Percentiles rank a stretch among this genome's conserved stretches.
Conservation (phyloP, 257 asterid genomes). For the Solanum virginianum region DNA sequence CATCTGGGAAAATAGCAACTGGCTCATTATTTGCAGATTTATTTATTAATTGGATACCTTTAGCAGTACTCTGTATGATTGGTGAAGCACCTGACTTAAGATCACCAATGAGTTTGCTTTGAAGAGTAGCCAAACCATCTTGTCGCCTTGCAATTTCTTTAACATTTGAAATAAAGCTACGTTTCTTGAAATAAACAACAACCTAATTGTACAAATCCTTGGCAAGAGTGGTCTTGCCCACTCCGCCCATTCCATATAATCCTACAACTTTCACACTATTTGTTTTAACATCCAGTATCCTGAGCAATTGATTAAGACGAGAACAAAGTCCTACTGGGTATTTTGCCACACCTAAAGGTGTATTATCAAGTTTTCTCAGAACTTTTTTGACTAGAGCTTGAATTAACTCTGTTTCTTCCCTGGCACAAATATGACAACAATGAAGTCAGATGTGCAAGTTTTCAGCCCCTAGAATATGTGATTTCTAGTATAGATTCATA, state of each 20-base stretch:
- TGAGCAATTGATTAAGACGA: slow-evolving; percentile 2
- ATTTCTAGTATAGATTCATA: not conserved
- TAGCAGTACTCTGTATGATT: not conserved
- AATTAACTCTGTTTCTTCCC: slow-evolving; percentile 11
- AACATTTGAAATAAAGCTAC: slow-evolving; percentile 18
- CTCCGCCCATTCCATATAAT: slow-evolving; percentile 14
- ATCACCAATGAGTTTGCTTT: slow-evolving; percentile 11
- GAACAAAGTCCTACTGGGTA: slow-evolving; percentile 16
- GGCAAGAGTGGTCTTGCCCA: not conserved
- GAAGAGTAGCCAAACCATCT: slow-evolving; percentile 10
- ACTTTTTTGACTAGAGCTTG: slow-evolving; percentile 3
- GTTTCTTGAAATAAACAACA: not conserved
- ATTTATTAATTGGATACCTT: not conserved
- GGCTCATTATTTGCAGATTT: not conserved
- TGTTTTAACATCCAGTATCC: not conserved
- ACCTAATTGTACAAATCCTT: slow-evolving; percentile 10
- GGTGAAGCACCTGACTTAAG: not conserved
- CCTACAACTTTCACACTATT: slow-evolving; percentile 4
- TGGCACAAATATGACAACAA: not conserved
- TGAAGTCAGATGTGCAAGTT: not conserved
- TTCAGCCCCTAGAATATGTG: not conserved
- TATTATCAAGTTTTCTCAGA: slow-evolving; percentile 1
- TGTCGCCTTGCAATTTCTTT: not conserved
- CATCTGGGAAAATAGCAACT: slow-evolving; percentile 17
- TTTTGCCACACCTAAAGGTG: slow-evolving; percentile 18